Evolutionary conservation across 106 monocot genomes (phyloP).

Genomic region (Dactylorhiza incarnata): DNA sequence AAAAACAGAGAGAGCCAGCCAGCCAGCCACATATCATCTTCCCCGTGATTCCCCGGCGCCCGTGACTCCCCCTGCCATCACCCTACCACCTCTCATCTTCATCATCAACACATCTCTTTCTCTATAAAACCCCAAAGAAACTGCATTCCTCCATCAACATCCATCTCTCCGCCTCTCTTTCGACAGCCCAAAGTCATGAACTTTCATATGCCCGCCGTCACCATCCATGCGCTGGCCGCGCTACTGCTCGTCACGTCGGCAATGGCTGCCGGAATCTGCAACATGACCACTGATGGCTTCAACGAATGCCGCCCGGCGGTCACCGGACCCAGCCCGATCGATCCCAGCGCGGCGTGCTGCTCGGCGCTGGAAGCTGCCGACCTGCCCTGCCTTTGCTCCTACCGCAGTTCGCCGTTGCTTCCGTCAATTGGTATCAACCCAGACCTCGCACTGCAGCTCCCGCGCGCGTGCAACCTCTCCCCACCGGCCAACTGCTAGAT

Average conservation of each 20-base stretch:
- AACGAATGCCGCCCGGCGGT: slow-evolving; percentile 29
- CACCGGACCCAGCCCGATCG: slow-evolving; percentile 11
- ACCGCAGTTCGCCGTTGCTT: slow-evolving; percentile 22
- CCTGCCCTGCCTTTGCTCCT: slow-evolving; percentile 28
- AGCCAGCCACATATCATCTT: background rate
- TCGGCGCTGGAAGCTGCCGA: slow-evolving; percentile 19
- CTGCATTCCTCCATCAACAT: background rate
- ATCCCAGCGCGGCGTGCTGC: slow-evolving; percentile 26
- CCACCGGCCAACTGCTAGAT: slow-evolving; percentile 5
- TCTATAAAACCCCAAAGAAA: background rate
- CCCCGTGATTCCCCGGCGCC: background rate
- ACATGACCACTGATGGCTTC: slow-evolving; percentile 19
- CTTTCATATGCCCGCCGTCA: background rate
- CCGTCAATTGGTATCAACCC: slow-evolving; percentile 29
- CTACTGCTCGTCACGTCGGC: background rate
- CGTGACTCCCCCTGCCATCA: background rate
- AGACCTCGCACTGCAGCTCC: slow-evolving; percentile 26
- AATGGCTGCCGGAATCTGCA: slow-evolving; percentile 11
- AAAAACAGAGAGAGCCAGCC: background rate
- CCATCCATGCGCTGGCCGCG: background rate
- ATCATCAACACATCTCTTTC: background rate
- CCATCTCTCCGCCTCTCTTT: background rate
- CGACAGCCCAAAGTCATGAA: background rate
- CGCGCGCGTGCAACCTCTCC: slow-evolving; percentile 13
- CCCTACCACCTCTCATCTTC: background rate